Percentiles rank a stretch among this genome's conserved stretches.
Conservation (phyloP, 192 early-diverging fungal genomes). For the Rhizophagus clarus region DNA sequence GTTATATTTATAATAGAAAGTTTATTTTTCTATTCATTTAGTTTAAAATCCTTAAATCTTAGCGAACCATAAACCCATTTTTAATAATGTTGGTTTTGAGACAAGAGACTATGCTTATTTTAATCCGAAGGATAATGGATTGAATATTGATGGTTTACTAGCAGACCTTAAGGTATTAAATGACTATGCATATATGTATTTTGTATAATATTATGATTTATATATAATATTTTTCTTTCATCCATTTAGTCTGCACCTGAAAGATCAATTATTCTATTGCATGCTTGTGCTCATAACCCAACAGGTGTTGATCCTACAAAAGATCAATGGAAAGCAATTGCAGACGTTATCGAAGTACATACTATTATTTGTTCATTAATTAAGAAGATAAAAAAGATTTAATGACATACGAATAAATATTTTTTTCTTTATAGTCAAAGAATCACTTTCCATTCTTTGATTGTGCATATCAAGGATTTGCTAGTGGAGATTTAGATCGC, state of each 20-base stretch:
- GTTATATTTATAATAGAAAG: slow-evolving; percentile 2
- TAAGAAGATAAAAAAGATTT: too few relatives aligned
- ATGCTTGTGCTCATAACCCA: slow-evolving; percentile 99
- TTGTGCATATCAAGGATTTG: slow-evolving; percentile 99
- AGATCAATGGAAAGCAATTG: slow-evolving; percentile 93
- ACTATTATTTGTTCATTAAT: background rate
- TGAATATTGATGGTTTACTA: slow-evolving; percentile 83
- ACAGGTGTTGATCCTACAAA: slow-evolving; percentile 97
- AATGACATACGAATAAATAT: background rate
- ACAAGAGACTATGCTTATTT: slow-evolving; percentile 91
- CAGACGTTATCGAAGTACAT: slow-evolving; percentile 69
- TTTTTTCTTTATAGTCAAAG: slow-evolving; percentile 51
- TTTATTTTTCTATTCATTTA: background rate
- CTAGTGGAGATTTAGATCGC: slow-evolving; percentile 85
- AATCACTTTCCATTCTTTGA: slow-evolving; percentile 95
- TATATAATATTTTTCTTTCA: too few relatives aligned
- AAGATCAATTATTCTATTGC: slow-evolving; percentile 86
- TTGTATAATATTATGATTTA: too few relatives aligned
- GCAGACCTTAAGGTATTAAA: slow-evolving; percentile 51
- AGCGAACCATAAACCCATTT: slow-evolving; percentile 91
- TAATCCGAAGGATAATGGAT: slow-evolving; percentile 72
- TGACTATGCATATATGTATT: too few relatives aligned
- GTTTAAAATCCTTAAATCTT: background rate
- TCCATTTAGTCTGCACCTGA: slow-evolving; percentile 58
- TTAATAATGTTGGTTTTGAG: slow-evolving; percentile 81